Base-by-base conservation (phyloP, 805 yeast species). In the Saturnispora zaruensis region DNA sequence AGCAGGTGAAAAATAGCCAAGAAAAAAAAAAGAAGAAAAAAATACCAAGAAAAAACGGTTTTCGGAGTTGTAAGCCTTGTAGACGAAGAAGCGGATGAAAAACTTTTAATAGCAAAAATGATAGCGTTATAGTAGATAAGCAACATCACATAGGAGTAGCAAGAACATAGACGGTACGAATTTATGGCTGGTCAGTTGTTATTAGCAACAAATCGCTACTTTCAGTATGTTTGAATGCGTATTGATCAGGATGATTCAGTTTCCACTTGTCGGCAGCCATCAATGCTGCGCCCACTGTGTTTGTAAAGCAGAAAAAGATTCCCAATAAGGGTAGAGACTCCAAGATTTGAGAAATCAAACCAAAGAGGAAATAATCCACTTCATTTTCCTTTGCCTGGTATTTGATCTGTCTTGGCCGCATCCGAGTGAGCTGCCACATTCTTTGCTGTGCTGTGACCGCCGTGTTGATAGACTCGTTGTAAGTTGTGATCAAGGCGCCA, bases 221-320 rank as follows among this genome's bases (percentile, higher is more conserved):
- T 18, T 36, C 40, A 18, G 3, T 9, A 16, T 16, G 4, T 5
- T 3, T 26, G 6, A 23, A 13, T 26, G 14, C 34, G 13, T 38
- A 1, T 28, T 26, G 14, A 16, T 4, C 26, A 26, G 21, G 24
- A 25, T 26, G 42, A 14, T 14, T 8, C n/a, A 25, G 20, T 5
- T 44, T 44, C 26, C 37, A 44, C 30, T 54, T 54, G 30, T 63
- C 57, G 21, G 69, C 74, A 4, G 78, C 79, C 83, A 85, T 77
- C 40, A 79, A 63, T 1, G 87, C 86, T 18, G 80, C 80, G 6
- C 84, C 87, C 16, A 79, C 66, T n/a, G 75, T 75, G 60, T 80
- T 77, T 11, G 87, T 78, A 51, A 78, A 76, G 54, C 73, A 68
- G 55, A 82, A 79, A 41, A 82, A 66, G 11, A 77, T 69, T 2